phyloP scores from a whole-genome alignment of 176 grass and related monocot genomes.

The Oryza brachyantha region DNA sequence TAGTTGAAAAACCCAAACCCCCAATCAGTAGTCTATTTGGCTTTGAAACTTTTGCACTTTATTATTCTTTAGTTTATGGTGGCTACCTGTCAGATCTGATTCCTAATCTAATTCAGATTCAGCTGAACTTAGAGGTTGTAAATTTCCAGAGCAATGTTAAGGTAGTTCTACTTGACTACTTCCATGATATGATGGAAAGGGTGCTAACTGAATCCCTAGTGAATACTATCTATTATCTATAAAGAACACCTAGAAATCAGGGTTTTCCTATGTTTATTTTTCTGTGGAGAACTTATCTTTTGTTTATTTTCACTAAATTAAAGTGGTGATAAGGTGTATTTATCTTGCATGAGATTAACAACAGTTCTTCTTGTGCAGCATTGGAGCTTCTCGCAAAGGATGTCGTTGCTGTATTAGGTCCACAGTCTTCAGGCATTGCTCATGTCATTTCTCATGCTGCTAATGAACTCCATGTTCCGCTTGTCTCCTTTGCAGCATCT shows the following conservation, averaged over 20 bases:
- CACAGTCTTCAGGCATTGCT: slow-evolving; percentile 68
- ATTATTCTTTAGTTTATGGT: not conserved
- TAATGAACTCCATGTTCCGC: slow-evolving; percentile 65
- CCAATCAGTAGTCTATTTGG: not conserved
- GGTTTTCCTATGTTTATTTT: not conserved
- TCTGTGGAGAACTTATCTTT: not conserved
- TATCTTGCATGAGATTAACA: slow-evolving; percentile 20
- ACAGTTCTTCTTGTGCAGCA: slow-evolving; percentile 39
- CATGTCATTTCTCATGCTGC: slow-evolving; percentile 75
- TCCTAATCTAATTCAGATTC: not conserved
- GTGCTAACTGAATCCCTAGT: not conserved
- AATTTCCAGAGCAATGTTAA: not conserved
- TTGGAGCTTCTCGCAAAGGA: slow-evolving; percentile 67
- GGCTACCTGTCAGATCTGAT: not conserved
- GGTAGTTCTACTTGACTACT: slow-evolving; percentile 21
- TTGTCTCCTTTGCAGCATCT: slow-evolving; percentile 63
- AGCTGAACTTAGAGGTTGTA: not conserved
- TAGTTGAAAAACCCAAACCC: not conserved
- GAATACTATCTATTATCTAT: not conserved
- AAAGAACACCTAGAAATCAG: not conserved
- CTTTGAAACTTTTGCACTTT: not conserved
- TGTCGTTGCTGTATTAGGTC: slow-evolving; percentile 55
- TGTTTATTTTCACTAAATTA: not conserved
- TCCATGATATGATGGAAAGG: not conserved
- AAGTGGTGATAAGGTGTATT: slow-evolving; percentile 1